phyloP scores from a whole-genome alignment of 2,329 filamentous ascomycete genomes.

The Cadophora gregata region DNA sequence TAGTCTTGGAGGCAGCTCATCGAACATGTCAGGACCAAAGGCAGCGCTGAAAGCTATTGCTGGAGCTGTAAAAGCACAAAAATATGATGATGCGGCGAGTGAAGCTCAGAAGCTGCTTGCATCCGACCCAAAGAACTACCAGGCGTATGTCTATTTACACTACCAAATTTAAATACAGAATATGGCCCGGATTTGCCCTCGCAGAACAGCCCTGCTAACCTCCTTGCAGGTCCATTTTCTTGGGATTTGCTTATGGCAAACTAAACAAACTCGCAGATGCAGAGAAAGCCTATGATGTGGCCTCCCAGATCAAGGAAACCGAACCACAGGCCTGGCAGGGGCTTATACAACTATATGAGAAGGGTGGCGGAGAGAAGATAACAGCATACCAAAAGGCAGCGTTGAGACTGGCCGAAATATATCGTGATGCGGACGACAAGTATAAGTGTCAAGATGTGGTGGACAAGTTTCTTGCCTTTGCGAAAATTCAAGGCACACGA shows the following conservation, averaged over 20 bases:
- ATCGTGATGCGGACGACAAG: constrained; percentile 68
- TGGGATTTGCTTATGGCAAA: constrained; percentile 85
- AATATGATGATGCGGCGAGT: constrained; percentile 76
- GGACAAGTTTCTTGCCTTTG: constrained; percentile 80
- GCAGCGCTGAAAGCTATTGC: constrained; percentile 81
- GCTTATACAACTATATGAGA: constrained; percentile 83
- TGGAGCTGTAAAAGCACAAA: constrained; percentile 75
- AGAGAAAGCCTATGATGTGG: constrained; percentile 76
- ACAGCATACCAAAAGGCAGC: constrained; percentile 77
- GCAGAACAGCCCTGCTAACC: constrained; percentile 17
- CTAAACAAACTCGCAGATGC: constrained; percentile 73
- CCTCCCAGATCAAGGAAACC: constrained; percentile 71
- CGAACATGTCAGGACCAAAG: constrained; percentile 56
- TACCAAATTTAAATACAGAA: neutral
- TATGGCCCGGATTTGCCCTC: neutral
- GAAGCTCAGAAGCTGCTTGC: constrained; percentile 73
- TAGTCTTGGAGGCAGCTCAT: constrained; percentile 3
- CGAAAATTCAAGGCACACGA: constrained; percentile 73
- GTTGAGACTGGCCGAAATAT: constrained; percentile 76
- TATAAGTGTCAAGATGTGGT: constrained; percentile 71
- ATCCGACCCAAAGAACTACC: constrained; percentile 79
- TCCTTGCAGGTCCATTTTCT: constrained; percentile 72
- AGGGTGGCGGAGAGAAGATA: constrained; percentile 71
- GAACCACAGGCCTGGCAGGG: constrained; percentile 93
- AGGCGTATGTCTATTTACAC: constrained; percentile 61